Evolutionary conservation across 208 protist species (phyloP), one percentile per base, ranked within the genome.

Genomic region (Leishmania braziliensis): DNA sequence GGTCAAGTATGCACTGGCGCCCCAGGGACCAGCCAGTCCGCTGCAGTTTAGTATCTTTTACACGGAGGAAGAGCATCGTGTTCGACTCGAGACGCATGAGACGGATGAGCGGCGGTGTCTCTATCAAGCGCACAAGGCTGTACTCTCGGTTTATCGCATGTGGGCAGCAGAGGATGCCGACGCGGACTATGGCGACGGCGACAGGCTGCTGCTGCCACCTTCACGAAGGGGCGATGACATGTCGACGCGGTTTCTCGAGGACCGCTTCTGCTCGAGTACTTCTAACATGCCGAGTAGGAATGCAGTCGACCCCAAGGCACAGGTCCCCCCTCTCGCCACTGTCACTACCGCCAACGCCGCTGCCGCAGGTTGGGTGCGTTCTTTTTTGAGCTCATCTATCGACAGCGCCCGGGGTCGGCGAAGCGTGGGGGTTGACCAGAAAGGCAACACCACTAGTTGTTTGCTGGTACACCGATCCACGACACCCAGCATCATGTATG

Each of bases 31-130:
- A 36, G 16, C 51, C 50, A 77, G 20, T 36, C 39, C 84, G 43
- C 72, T 75, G 39, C 75, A 54, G 6, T 88, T 79, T 48, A 36
- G 68, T 36, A 54, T 81, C 3, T 36, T 46, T 8, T 84, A 85
- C 81, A 81, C 33, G 6, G 88, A 91, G 80, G 85, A 85, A 43
- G 84, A 83, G 70, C 84, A 81, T 8, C 82, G 88, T 0, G 88
- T 86, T 60, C 71, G 62, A 46, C 78, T 89, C 3, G 54, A 83
- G 58, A 80, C 78, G 72, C 77, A 70, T 36, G 81, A 87, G 68
- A 86, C 78, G 54, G 84, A 87, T 75, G 69, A 89, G 78, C 85
- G 82, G 46, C 80, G 85, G 16, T 86, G 83, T 63, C 29, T 88
- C 16, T 87, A 81, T 51, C 81, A 78, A 20, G 88, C 83, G 0